Base-by-base conservation (phyloP, 495 filamentous ascomycete species). In the Penicillium odoratum region DNA sequence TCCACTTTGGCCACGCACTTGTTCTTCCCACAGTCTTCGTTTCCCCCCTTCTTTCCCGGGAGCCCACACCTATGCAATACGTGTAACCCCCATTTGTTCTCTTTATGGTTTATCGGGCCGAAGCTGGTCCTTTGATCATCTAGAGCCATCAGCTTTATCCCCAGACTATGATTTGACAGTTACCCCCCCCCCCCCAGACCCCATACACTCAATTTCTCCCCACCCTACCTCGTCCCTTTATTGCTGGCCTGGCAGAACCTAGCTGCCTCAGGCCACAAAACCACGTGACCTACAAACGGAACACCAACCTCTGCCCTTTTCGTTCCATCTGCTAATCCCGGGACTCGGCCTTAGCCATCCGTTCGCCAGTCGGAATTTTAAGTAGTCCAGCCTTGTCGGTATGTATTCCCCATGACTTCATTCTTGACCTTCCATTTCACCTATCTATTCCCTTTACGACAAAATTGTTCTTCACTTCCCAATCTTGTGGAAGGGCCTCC, bases 381-480 rank as follows among this genome's bases (percentile, higher is more conserved):
- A 61, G 68, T 72, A 63, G 64, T 72, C 74, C 74, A 78, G 66
- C 73, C 73, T 78, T 73, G 71, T 79, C 74, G 74, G 76, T 79
- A 79, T 72, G 76, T 79, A 72, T 55, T 53, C 5, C 26, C 33
- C 48, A 34, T 40, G 16, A 7, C 36, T 46, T 21, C 47, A 53
- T 62, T 59, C 54, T 48, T 55, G 59, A 40, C 38, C 38, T 53
- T 47, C 33, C 63, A 48, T 58, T 53, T 38, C 29, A 54, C 26
- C 34, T 34, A 34, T 43, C 10, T 4, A 5, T 16, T 29, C 15
- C 18, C 40, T 25, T 40, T 58, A 29, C 26, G 21, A 21, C 1
- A 13, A 15, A 49, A 47, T 43, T 31, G 34, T 46, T 48, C 26
- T 54, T 43, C 34, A 18, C 25, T 51, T 29, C 40, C 15, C 47